A percentile compares a stretch with the other conserved stretches of the same genome.
Conservation (phyloP, 441 rosid species). For the Bocquillonia castaneifolia region DNA sequence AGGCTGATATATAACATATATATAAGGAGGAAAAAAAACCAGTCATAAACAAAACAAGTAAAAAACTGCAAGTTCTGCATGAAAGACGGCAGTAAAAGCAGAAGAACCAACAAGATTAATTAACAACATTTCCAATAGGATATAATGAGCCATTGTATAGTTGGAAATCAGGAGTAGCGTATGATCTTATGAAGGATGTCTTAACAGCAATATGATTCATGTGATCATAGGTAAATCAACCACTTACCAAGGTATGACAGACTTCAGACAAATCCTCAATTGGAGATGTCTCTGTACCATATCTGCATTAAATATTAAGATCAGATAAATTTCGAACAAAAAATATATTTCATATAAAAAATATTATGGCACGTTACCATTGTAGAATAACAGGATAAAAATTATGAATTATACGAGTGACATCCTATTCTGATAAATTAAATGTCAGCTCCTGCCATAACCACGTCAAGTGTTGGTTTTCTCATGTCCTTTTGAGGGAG, state of each 20-base stretch:
- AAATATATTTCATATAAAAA: neutral
- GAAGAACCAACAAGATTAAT: neutral
- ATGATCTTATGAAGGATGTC: neutral
- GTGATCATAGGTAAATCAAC: conserved; percentile 15
- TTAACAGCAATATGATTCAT: neutral
- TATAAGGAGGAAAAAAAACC: conserved; percentile 1
- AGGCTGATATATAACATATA: conserved; percentile 43
- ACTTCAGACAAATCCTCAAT: conserved; percentile 69
- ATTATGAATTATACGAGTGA: neutral
- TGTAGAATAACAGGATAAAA: neutral
- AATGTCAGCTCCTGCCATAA: neutral
- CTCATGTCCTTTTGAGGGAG: neutral
- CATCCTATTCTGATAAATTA: neutral
- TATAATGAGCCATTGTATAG: neutral
- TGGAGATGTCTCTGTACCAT: conserved; percentile 71
- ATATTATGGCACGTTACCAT: neutral
- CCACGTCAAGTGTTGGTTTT: neutral
- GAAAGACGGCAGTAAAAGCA: neutral
- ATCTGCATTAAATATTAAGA: conserved; percentile 43
- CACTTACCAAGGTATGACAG: conserved; percentile 69
- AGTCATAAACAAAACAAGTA: neutral
- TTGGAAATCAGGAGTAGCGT: neutral
- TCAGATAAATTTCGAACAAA: conserved; percentile 1
- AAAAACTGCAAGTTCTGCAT: neutral
- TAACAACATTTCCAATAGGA: neutral